Evolutionary conservation across 495 filamentous ascomycete genomes (phyloP).

Genomic region (Neurospora intermedia): DNA sequence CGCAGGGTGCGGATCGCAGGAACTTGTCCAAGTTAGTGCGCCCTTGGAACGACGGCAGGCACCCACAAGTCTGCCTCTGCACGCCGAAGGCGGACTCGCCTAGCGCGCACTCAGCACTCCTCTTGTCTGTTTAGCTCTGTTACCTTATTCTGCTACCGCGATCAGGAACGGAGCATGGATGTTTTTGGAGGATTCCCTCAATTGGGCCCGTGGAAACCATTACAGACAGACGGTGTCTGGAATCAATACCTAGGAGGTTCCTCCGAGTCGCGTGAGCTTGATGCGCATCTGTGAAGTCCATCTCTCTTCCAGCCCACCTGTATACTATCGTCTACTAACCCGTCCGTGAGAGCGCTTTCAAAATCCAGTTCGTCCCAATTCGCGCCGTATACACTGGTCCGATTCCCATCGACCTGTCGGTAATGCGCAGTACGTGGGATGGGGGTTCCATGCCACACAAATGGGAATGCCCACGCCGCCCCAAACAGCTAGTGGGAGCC

Average conservation of each 20-base stretch:
- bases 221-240: neutral
- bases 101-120: neutral
- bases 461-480: neutral
- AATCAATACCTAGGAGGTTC: neutral
- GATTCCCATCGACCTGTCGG: neutral
- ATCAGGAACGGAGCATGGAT: neutral
- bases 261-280: neutral
- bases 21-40: neutral
- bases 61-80: neutral
- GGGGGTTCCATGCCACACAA: neutral
- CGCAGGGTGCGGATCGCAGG: neutral
- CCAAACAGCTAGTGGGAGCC: neutral
- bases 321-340: neutral
- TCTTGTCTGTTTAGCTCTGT: neutral
- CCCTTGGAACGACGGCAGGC: neutral
- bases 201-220: neutral
- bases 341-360: neutral
- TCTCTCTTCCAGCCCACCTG: neutral
- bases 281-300: neutral
- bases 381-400: neutral
- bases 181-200: neutral
- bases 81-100: neutral
- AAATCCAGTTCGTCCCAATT: neutral
- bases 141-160: neutral
- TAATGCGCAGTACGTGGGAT: neutral